Conservation (phyloP, 2,329 filamentous ascomycete genomes). For the Pezicula radicicola region DNA sequence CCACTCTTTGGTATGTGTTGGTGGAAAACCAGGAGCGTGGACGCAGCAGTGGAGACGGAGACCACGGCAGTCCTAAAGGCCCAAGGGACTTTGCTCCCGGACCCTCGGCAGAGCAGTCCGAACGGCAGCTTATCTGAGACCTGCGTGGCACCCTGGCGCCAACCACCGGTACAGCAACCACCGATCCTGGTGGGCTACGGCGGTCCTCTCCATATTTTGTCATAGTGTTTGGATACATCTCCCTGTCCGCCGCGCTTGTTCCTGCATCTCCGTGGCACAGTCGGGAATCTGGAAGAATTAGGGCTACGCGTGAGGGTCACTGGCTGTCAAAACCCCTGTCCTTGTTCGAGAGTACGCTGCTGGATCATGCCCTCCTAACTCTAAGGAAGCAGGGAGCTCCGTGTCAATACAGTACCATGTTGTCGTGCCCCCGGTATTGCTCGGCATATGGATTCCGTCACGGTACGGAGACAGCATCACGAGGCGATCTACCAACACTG, state of each 20-base stretch:
- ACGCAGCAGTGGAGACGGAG: background rate
- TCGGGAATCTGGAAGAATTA: slow-evolving; percentile 13
- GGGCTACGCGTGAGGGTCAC: background rate
- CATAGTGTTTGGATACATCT: background rate
- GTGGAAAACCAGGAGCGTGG: background rate
- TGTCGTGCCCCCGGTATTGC: background rate
- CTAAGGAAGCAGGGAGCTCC: too few species aligned
- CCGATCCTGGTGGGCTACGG: background rate
- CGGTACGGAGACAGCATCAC: background rate
- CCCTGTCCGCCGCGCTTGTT: slow-evolving; percentile 21
- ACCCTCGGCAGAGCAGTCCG: background rate
- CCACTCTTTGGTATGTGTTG: background rate
- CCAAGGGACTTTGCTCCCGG: background rate
- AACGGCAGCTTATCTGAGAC: background rate
- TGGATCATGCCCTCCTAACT: too few species aligned
- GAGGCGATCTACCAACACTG: background rate
- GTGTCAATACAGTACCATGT: background rate
- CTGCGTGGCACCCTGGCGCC: background rate
- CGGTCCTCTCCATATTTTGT: background rate
- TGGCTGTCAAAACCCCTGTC: background rate
- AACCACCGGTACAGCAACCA: background rate
- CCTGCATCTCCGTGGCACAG: slow-evolving; percentile 26
- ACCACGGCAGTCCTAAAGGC: background rate
- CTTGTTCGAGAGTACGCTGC: background rate
- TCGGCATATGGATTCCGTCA: background rate